Conservation (phyloP, 306 rosid genomes). For the Morella rubra region DNA sequence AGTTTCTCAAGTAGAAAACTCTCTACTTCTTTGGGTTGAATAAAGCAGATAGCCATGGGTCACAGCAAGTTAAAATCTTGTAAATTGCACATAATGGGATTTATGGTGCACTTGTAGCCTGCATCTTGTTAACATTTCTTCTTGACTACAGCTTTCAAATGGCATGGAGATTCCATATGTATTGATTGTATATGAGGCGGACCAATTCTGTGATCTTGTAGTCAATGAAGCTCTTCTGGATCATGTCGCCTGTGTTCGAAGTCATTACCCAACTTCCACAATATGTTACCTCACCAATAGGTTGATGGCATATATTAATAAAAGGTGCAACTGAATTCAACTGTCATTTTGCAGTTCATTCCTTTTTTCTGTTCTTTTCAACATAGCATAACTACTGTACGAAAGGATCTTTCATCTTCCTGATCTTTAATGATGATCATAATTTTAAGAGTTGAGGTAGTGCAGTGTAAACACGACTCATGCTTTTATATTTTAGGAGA, state of each 20-base stretch:
- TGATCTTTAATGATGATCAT: background rate
- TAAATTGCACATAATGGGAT: background rate
- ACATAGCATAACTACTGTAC: background rate
- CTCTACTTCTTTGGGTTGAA: background rate
- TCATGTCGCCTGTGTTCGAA: constrained; percentile 58
- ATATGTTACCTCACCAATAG: constrained; percentile 83
- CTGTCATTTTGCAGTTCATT: background rate
- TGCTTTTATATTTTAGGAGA: background rate
- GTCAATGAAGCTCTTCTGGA: constrained; percentile 53
- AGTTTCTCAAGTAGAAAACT: background rate
- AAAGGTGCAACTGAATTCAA: constrained; percentile 53
- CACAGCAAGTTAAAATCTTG: background rate
- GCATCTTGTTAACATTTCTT: constrained; percentile 5
- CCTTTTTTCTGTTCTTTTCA: background rate
- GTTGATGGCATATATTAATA: constrained; percentile 71
- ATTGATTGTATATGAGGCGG: constrained; percentile 71
- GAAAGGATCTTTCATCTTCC: background rate
- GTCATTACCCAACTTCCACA: constrained; percentile 71
- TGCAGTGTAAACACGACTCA: background rate
- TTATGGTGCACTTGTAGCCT: background rate
- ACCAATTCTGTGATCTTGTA: constrained; percentile 68
- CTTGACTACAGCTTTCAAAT: constrained; percentile 50
- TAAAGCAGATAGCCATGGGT: background rate
- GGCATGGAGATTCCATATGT: constrained; percentile 65
- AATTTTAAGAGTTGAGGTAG: background rate